These are phyloP conservation scores for Thraustochytrium striatum DNA, from an alignment of 352 stramenopile species.

Conservation along the genomic window DNA sequence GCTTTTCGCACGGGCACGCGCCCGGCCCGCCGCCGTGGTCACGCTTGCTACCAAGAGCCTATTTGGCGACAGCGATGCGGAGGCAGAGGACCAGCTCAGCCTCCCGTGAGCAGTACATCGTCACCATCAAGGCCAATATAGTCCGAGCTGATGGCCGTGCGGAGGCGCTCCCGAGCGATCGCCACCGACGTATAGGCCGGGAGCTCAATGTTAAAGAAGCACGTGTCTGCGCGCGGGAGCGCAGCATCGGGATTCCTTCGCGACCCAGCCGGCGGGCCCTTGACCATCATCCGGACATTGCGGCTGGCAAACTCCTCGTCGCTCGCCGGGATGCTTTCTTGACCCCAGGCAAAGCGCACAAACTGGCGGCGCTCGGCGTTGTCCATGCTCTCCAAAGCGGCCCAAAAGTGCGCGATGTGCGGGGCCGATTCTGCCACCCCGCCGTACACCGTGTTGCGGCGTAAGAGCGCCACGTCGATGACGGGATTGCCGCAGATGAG, in stretches of 20 bases:
- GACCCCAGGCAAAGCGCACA: constrained; percentile 75
- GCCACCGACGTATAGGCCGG: constrained; percentile 68
- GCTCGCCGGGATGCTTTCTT: constrained; percentile 68
- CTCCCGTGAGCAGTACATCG: constrained; percentile 72
- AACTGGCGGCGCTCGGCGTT: constrained; percentile 72
- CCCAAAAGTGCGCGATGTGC: constrained; percentile 72
- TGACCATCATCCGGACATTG: constrained; percentile 68
- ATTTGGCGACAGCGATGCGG: no score
- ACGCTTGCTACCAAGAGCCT: no score
- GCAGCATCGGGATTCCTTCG: constrained; percentile 64
- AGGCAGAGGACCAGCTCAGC: no score
- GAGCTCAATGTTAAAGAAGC: constrained; percentile 76
- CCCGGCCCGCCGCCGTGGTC: no score
- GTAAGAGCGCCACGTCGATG: not conserved
- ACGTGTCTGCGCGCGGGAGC: constrained; percentile 71
- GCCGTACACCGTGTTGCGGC: constrained; percentile 70
- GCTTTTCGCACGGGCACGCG: no score
- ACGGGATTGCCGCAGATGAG: not conserved
- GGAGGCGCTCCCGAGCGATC: constrained; percentile 66
- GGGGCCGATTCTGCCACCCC: constrained; percentile 69
- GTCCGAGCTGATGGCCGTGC: constrained; percentile 54
- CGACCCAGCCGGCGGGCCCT: constrained; percentile 60
- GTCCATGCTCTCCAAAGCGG: constrained; percentile 62
- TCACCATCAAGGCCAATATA: constrained; percentile 63
- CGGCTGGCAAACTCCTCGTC: constrained; percentile 73